Base-by-base conservation (phyloP, 257 asterid genomes). In the Apocynum venetum region DNA sequence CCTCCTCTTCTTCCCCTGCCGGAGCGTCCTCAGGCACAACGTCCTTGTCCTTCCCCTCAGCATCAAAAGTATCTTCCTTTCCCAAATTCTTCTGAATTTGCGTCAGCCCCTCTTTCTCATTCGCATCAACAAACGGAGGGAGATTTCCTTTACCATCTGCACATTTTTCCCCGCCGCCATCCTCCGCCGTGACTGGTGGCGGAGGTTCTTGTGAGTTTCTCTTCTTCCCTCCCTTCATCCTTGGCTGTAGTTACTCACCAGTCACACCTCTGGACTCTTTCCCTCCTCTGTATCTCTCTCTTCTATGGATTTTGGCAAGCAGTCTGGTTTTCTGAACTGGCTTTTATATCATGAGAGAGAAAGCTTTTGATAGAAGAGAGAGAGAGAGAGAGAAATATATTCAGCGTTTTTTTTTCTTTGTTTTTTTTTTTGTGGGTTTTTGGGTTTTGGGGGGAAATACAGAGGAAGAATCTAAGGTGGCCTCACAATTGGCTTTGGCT, bases 141-240 rank as follows among this genome's bases (percentile, higher is more conserved):
- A 43, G 8, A 36, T 36, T 49, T 2, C 56, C 59, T 10, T 8
- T 25, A 52, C 15, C 68, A 56, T 59, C 60, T n/a, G 61, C 25
- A 53, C 52, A 55, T 48, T 72, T 61, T 36, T 43, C 71, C 46
- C 67, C 38, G 11, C 52, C 9, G 12, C 17, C 52, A 56, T 41
- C 73, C 68, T 25, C 35, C 51, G 67, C 66, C 70, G 20, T 12
- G 61, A 25, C 65, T 25, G 65, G 71, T 61, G 73, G 73, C 46
- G 72, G 82, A 10, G 83, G 60, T 38, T 48, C 47, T 17, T 59
- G 76, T 13, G 64, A 71, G 63, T 71, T 69, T 74, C 66, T 80
- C 80, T 38, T 83, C 71, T 80, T 83, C 82, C 77, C 81, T 83
- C 82, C 86, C 72, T 77, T 83, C 86, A 80, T 83, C 52, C 64